Percentiles rank a stretch among this genome's conserved stretches.
phyloP scores from a whole-genome alignment of 2,329 filamentous ascomycete genomes.

The Fusarium brevicatenulatum region DNA sequence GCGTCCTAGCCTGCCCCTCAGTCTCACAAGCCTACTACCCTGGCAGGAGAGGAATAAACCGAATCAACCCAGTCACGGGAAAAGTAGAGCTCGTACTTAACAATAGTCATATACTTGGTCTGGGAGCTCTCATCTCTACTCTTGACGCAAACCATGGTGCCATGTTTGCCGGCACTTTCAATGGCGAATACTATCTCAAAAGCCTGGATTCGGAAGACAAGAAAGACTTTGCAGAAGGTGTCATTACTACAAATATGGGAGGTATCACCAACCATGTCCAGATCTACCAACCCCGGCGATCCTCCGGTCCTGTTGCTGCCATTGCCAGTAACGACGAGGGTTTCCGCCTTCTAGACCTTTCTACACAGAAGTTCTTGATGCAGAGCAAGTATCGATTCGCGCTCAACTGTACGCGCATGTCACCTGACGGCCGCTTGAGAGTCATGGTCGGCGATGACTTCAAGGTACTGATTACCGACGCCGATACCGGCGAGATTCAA shows the following conservation, averaged over 20 bases:
- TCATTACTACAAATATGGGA: slow-evolving; percentile 58
- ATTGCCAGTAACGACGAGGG: slow-evolving; percentile 72
- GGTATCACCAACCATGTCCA: slow-evolving; percentile 75
- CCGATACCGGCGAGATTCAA: slow-evolving; percentile 70
- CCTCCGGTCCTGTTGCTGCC: slow-evolving; percentile 63
- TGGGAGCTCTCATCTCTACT: slow-evolving; percentile 59
- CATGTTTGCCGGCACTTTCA: slow-evolving; percentile 69
- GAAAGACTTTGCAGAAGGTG: slow-evolving; percentile 54
- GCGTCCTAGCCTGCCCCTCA: slow-evolving; percentile 67
- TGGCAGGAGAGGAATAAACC: slow-evolving; percentile 58
- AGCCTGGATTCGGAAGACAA: slow-evolving; percentile 54
- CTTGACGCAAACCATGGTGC: slow-evolving; percentile 63
- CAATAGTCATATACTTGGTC: slow-evolving; percentile 51
- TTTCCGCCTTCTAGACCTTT: slow-evolving; percentile 68
- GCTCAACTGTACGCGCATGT: slow-evolving; percentile 78
- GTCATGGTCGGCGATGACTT: slow-evolving; percentile 76
- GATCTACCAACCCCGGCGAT: slow-evolving; percentile 63
- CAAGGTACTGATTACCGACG: slow-evolving; percentile 73
- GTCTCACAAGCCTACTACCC: slow-evolving; percentile 68
- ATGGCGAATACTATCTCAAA: slow-evolving; percentile 64
- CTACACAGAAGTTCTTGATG: slow-evolving; percentile 67
- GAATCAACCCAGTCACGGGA: slow-evolving; percentile 63
- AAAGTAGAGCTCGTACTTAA: slow-evolving; percentile 57
- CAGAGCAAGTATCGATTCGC: slow-evolving; percentile 66
- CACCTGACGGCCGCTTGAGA: slow-evolving; percentile 76